Base-by-base conservation (phyloP, 352 stramenopile genomes). In the Phytopythium delawarense region DNA sequence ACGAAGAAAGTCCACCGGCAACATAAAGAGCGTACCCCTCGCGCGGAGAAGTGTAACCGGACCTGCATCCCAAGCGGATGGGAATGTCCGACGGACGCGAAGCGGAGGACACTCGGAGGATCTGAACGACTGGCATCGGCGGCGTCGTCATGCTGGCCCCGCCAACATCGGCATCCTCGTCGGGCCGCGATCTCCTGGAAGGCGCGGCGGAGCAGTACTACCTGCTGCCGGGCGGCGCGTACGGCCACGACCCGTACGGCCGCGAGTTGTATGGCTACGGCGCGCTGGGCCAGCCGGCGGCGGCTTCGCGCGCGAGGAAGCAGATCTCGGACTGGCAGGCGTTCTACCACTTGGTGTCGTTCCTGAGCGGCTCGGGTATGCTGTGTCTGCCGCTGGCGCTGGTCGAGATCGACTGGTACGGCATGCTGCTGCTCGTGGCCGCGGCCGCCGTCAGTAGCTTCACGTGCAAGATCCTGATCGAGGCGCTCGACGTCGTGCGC, bases 351-450 rank as follows among this genome's bases (percentile, higher is more conserved):
- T 57, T 92, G 51, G 67, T 91, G 61, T 91, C 84, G 35, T 92
- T 86, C 67, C 88, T 89, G 61, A 82, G 80, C 16, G 84, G 84
- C 64, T 85, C 81, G 6, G 84, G 84, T 0, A 84, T 92, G 73
- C 67, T 92, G 25, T 89, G 73, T 59, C 63, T 92, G 30, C 84
- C 84, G 18, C 64, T 92, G 11, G 84, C 81, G 30, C 76, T 92
- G 8, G 84, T 92, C 51, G 78, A 92, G 62, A 84, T 92, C 53
- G 74, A 90, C 57, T 92, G 84, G 84, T 90, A 88, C 54, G 84
- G 78, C 20, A 70, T 92, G 28, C 51, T 89, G 46, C 61, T 89
- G 56, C 72, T 92, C 21, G 32, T 80, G 15, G 66, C 70, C n/a
- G 81, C 84, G 0, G 75, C 76, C 7, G 28, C 45, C 2, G 65